Evolutionary conservation across 1,284 basidiomycete species (phyloP).

Genomic region (Flammula alnicola): DNA sequence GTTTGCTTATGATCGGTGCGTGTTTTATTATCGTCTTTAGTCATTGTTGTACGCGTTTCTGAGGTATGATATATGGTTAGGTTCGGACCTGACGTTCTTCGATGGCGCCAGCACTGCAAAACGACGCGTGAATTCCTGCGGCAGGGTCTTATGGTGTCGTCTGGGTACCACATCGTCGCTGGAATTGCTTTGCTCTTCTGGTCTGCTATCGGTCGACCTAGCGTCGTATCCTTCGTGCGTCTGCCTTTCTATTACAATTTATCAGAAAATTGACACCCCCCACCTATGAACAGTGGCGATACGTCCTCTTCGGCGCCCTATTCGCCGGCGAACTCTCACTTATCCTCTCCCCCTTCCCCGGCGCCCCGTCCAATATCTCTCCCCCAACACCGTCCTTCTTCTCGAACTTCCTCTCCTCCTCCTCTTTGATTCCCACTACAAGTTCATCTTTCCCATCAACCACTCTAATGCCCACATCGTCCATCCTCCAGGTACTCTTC

Average conservation of each 20-base stretch:
- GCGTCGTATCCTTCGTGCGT: conserved; percentile 71
- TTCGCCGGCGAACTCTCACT: conserved; percentile 67
- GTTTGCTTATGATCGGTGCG: conserved; percentile 85
- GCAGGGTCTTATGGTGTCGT: conserved; percentile 67
- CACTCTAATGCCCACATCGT: conserved; percentile 27
- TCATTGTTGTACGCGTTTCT: neutral
- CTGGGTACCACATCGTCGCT: conserved; percentile 77
- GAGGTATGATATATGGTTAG: no score
- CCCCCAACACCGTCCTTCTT: conserved; percentile 26
- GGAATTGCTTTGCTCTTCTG: conserved; percentile 64
- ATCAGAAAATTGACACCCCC: conserved; percentile 1
- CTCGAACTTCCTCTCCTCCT: conserved; percentile 34
- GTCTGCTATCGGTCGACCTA: conserved; percentile 63
- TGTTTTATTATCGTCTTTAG: conserved; percentile 3
- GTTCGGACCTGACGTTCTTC: conserved; percentile 76
- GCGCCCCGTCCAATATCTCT: conserved; percentile 36
- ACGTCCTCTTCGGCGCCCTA: conserved; percentile 64
- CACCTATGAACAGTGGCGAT: conserved; percentile 65
- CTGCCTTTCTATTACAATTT: conserved; percentile 14
- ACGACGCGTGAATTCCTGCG: conserved; percentile 73
- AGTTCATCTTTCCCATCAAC: conserved; percentile 19
- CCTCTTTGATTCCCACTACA: conserved; percentile 22
- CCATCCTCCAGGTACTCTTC: conserved; percentile 56
- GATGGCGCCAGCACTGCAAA: conserved; percentile 65
- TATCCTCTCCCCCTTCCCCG: conserved; percentile 54